Percentiles rank a stretch among this genome's conserved stretches.
Conservation (phyloP, 176 grass and related monocot genomes). For the Cenchrus purpureus region DNA sequence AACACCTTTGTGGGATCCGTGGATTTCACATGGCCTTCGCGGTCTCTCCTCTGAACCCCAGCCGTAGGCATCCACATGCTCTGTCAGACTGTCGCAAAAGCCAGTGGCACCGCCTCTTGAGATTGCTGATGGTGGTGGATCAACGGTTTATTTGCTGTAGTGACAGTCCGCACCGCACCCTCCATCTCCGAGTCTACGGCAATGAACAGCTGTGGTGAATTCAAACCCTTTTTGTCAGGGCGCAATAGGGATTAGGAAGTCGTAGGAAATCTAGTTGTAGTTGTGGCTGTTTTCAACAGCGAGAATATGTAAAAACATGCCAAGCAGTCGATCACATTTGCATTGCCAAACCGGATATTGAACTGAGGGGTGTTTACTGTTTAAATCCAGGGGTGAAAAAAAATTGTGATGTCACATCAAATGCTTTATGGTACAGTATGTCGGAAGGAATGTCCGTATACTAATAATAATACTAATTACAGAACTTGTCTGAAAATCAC, state of each 20-base stretch:
- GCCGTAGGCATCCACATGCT: neutral
- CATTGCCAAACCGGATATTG: neutral
- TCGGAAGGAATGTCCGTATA: too few species aligned
- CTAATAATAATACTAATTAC: too few species aligned
- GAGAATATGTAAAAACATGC: neutral
- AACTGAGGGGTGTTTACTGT: neutral
- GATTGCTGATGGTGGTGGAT: neutral
- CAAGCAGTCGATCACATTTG: neutral
- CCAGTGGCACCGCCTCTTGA: neutral
- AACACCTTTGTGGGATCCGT: neutral
- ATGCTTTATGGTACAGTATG: too few species aligned
- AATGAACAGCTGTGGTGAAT: neutral
- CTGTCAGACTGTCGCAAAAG: neutral
- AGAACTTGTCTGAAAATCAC: too few species aligned
- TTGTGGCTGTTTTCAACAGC: neutral
- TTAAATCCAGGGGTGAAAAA: too few species aligned
- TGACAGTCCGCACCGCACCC: neutral
- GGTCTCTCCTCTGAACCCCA: neutral
- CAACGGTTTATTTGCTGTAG: neutral
- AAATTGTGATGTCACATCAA: too few species aligned
- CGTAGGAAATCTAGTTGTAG: neutral
- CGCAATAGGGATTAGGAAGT: neutral
- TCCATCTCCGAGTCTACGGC: neutral
- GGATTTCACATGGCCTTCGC: neutral
- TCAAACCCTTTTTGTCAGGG: neutral